Base-by-base conservation (phyloP, 805 yeast species). In the Nakazawaea ambrosiae region DNA sequence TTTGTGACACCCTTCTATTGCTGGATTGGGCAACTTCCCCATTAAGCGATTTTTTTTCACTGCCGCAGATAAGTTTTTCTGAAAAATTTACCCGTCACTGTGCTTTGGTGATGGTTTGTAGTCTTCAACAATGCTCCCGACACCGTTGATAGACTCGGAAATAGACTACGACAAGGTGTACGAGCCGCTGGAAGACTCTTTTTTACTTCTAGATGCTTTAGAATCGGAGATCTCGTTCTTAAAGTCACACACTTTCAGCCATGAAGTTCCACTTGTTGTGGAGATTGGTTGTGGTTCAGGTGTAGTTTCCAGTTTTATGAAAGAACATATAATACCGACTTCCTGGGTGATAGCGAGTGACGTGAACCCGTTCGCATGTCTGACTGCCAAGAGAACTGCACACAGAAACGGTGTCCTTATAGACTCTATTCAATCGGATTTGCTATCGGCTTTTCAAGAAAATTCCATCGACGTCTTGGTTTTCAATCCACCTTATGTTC, bases 401-500 rank as follows among this genome's bases (percentile, higher is more conserved):
- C 25, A 19, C 15, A 47, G 45, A 14, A 63, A 57, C 31, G 20
- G 43, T 17, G 32, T 36, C 27, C 53, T 49, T 33, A 46, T 75
- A 14, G 84, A 77, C 27, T 45, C 66, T 0, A 39, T 81, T 1
- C 84, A 82, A 42, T 69, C 78, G 53, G 73, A 73, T 49, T 58
- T 88, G 22, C 70, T 82, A 0, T 48, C 68, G 8, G 65, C 75
- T 2, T 44, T 87, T 8, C 54, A 70, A 10, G 50, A 51, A 0
- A 47, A 66, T 2, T 35, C 60, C 4, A 68, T 88, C 2, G 97
- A 92, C 50, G 40, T 90, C 1, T 61, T 92, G 17, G 66, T 92
- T 1, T 92, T 92, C 60, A 92, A 92, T 51, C 98, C 98, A 0
- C 98, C 98, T 0, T 92, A 92, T 53, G 98, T 92, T 1, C 98